A percentile compares a stretch with the other conserved stretches of the same genome.
phyloP scores from a whole-genome alignment of 306 rosid species.

The Dryas octopetala region DNA sequence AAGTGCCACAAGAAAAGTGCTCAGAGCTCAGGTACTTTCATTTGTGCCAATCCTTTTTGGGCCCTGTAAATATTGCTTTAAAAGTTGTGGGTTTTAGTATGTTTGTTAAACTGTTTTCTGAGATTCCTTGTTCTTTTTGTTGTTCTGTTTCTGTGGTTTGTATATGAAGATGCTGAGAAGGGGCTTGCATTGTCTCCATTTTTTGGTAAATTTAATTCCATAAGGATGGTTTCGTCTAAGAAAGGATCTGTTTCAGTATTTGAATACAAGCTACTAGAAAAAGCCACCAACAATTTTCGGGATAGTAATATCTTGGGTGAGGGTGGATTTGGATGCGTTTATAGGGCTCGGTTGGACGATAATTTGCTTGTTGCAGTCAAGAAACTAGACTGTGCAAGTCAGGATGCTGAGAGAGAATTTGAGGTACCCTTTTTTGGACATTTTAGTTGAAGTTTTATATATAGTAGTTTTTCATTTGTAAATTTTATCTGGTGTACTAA shows the following conservation, averaged over 20 bases:
- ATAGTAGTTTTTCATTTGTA: not conserved
- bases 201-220: slow-evolving; percentile 56
- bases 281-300: slow-evolving; percentile 54
- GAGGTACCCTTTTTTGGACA: slow-evolving; percentile 45
- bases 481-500: not conserved
- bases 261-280: slow-evolving; percentile 72
- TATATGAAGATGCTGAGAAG: slow-evolving; percentile 62
- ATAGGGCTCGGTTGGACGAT: slow-evolving; percentile 75
- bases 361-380: slow-evolving; percentile 73
- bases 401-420: slow-evolving; percentile 68
- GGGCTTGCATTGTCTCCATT: slow-evolving; percentile 48
- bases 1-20: slow-evolving; percentile 40
- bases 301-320: slow-evolving; percentile 75
- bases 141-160: slow-evolving; percentile 30
- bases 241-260: slow-evolving; percentile 61
- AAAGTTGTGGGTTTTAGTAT: slow-evolving; percentile 19
- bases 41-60: not conserved
- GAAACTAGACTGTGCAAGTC: slow-evolving; percentile 62
- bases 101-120: slow-evolving; percentile 24
- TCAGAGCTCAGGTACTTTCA: slow-evolving; percentile 45
- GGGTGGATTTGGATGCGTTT: slow-evolving; percentile 96
- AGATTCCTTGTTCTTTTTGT: slow-evolving; percentile 12
- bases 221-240: slow-evolving; percentile 45
- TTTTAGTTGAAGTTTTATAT: not conserved
- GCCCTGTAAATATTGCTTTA: not conserved